Percentiles rank a stretch among this genome's conserved stretches.
Evolutionary conservation across 176 grass and related monocot species (phyloP).

Genomic region (Raddia distichophylla): DNA sequence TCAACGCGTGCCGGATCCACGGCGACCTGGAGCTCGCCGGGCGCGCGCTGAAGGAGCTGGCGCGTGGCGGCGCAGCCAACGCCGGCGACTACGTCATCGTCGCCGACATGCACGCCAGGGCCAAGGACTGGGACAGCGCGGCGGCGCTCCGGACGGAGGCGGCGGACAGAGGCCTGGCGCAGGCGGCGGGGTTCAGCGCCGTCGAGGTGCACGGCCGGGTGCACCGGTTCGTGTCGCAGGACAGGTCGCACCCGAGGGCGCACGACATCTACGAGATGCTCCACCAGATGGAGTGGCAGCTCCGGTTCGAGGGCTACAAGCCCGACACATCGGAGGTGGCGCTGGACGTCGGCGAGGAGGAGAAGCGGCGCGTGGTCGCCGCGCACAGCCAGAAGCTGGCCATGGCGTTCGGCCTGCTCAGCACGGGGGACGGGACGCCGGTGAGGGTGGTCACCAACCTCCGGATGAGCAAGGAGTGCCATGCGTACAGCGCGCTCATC

Average conservation of each 20-base stretch:
- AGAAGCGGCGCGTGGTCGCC: slow-evolving; percentile 51
- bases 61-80: slow-evolving; percentile 41
- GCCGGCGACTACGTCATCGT: slow-evolving; percentile 73
- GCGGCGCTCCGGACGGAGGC: slow-evolving; percentile 45
- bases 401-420: slow-evolving; percentile 73
- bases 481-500: slow-evolving; percentile 63
- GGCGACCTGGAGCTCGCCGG: slow-evolving; percentile 55
- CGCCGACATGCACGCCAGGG: slow-evolving; percentile 64
- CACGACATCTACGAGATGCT: slow-evolving; percentile 75
- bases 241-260: slow-evolving; percentile 58
- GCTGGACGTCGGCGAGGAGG: slow-evolving; percentile 53
- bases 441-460: slow-evolving; percentile 76
- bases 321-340: slow-evolving; percentile 69
- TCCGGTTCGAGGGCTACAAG: slow-evolving; percentile 60
- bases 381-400: slow-evolving; percentile 88
- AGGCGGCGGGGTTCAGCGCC: slow-evolving; percentile 56
- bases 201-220: slow-evolving; percentile 73
- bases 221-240: slow-evolving; percentile 78
- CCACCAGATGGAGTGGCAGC: slow-evolving; percentile 78
- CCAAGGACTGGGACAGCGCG: slow-evolving; percentile 42
- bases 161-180: slow-evolving; percentile 49
- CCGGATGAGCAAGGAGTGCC: slow-evolving; percentile 77
- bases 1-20: slow-evolving; percentile 75
- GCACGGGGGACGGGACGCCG: slow-evolving; percentile 41
- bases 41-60: slow-evolving; percentile 41